phyloP scores from a whole-genome alignment of 192 early-diverging fungal species.

The Podila horticola region DNA sequence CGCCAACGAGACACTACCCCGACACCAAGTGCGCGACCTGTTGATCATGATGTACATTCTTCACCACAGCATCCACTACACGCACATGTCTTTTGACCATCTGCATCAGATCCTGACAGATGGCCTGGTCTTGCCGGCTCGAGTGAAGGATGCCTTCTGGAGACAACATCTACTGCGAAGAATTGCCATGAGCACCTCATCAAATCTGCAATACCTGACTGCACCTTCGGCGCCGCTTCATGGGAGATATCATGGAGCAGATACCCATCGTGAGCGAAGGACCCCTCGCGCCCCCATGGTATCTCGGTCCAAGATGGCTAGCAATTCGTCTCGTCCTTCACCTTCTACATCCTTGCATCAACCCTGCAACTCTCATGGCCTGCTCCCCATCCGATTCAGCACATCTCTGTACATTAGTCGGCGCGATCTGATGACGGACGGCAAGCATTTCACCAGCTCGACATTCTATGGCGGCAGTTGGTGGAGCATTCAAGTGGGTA shows the following conservation, averaged over 20 bases:
- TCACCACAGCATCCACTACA: conserved; percentile 47
- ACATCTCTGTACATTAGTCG: conserved; percentile 45
- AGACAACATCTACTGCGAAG: conserved; percentile 39
- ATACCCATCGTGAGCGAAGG: conserved; percentile 10
- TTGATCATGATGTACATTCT: conserved; percentile 46
- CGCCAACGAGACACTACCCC: conserved; percentile 29
- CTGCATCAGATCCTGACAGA: conserved; percentile 34
- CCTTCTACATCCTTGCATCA: not conserved
- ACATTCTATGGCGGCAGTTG: conserved; percentile 50
- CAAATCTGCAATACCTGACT: conserved; percentile 10
- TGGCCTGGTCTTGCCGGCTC: conserved; percentile 30
- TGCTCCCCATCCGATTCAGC: conserved; percentile 47
- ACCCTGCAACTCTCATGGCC: not conserved
- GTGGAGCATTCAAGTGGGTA: conserved; percentile 52
- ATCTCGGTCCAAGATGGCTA: conserved; percentile 10
- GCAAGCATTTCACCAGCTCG: conserved; percentile 45
- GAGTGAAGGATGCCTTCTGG: conserved; percentile 50
- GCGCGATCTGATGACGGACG: conserved; percentile 47
- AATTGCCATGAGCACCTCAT: conserved; percentile 25
- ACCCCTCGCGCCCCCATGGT: not conserved
- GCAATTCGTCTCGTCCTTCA: not conserved
- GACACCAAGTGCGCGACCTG: conserved; percentile 44
- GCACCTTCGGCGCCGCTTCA: conserved; percentile 8
- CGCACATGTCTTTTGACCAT: conserved; percentile 42
- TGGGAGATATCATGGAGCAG: conserved; percentile 23